A percentile compares a stretch with the other conserved stretches of the same genome.
Conservation (phyloP, 192 early-diverging fungal species). For the Hyaloraphidium curvatum region DNA sequence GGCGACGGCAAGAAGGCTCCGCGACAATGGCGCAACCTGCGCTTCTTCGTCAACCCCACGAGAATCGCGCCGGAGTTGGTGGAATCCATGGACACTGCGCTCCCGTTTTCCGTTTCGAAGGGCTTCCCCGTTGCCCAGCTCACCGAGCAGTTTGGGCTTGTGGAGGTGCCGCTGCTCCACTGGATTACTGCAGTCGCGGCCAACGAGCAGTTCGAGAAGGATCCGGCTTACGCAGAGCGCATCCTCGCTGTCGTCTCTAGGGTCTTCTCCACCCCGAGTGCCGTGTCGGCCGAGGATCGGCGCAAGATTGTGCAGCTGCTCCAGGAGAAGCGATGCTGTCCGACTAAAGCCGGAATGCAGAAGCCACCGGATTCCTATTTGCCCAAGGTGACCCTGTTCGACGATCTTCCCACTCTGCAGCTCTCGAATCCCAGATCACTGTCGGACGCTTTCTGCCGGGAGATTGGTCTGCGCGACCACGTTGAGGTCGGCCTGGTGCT, state of each 20-base stretch:
- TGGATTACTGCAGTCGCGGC: conserved; percentile 38
- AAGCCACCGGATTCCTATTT: conserved; percentile 56
- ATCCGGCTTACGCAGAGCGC: conserved; percentile 43
- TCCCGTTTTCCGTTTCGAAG: too few relatives aligned
- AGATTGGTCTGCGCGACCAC: conserved; percentile 66
- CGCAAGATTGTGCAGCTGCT: conserved; percentile 15
- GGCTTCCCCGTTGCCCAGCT: too few relatives aligned
- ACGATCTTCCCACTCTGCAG: conserved; percentile 52
- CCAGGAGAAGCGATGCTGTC: conserved; percentile 30
- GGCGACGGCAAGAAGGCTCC: too few relatives aligned
- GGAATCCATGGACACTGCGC: too few relatives aligned
- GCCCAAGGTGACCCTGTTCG: conserved; percentile 55
- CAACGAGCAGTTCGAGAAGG: conserved; percentile 22
- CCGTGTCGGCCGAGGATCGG: conserved; percentile 12
- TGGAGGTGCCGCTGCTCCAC: conserved; percentile 35
- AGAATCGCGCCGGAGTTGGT: too few relatives aligned
- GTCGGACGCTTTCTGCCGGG: conserved; percentile 32
- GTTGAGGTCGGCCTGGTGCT: conserved; percentile 73
- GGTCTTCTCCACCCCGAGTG: conserved; percentile 13
- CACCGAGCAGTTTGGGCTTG: too few relatives aligned
- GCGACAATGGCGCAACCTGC: too few relatives aligned
- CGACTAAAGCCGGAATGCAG: conserved; percentile 48
- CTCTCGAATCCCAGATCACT: conserved; percentile 28
- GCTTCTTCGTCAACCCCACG: too few relatives aligned
- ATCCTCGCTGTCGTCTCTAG: conserved; percentile 32